Conservation (phyloP, 495 filamentous ascomycete genomes). For the Echria macrotheca region DNA sequence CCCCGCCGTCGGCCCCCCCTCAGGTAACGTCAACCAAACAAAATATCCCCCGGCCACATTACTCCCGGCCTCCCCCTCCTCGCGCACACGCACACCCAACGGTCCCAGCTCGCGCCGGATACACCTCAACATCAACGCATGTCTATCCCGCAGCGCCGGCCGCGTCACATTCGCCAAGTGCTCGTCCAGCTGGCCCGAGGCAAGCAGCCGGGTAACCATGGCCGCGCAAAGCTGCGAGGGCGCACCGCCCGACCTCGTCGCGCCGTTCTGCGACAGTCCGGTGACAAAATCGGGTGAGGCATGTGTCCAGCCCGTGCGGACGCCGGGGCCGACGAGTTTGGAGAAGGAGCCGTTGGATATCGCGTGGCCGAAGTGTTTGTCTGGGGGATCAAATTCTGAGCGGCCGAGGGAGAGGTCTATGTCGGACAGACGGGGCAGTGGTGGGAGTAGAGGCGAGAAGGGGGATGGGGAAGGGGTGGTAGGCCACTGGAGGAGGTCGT, state of each 20-base stretch:
- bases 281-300: conserved; percentile 59
- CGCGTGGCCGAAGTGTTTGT: conserved; percentile 60
- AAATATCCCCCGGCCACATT: conserved; percentile 69
- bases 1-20: conserved; percentile 36
- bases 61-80: conserved; percentile 16
- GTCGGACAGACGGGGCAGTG: conserved; percentile 66
- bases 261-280: conserved; percentile 65
- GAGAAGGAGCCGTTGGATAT: conserved; percentile 79
- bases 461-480: conserved; percentile 4
- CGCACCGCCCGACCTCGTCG: conserved; percentile 67
- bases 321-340: conserved; percentile 76
- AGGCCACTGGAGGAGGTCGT: conserved; percentile 79
- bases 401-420: conserved; percentile 53
- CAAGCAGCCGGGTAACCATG: conserved; percentile 56
- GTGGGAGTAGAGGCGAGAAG: background rate
- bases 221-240: conserved; percentile 67
- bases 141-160: conserved; percentile 54
- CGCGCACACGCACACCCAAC: conserved; percentile 47
- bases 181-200: conserved; percentile 41
- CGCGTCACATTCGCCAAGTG: conserved; percentile 38
- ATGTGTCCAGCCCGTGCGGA: conserved; percentile 80
- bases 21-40: conserved; percentile 66
- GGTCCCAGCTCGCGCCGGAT: conserved; percentile 53
- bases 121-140: conserved; percentile 46
- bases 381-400: conserved; percentile 34